Evolutionary conservation across 805 yeast species (phyloP).

Genomic region (Ascoidea tarda): DNA sequence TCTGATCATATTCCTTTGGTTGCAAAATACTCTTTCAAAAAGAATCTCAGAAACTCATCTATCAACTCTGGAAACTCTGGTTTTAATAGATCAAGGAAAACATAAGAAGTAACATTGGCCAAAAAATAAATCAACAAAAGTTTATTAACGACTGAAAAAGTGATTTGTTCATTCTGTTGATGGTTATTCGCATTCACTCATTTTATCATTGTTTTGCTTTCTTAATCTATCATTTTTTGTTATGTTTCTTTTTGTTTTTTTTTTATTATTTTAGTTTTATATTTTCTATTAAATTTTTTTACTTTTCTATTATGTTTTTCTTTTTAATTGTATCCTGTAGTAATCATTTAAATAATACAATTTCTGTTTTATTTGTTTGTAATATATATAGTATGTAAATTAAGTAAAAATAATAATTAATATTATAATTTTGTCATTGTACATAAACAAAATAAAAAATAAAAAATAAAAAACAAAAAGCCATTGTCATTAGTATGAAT

Average conservation of each 20-base stretch:
- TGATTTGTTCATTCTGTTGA: background rate
- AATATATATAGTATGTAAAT: no score
- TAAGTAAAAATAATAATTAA: no score
- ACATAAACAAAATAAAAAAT: no score
- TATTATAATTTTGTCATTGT: no score
- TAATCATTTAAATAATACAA: no score
- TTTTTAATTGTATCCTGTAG: no score
- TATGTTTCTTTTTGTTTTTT: background rate
- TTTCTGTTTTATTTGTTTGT: no score
- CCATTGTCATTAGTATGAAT: no score
- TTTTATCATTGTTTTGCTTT: background rate
- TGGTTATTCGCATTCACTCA: background rate
- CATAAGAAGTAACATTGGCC: constrained; percentile 6
- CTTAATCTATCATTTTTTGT: background rate
- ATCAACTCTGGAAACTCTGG: constrained; percentile 11
- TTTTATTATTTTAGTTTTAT: background rate
- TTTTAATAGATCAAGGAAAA: constrained; percentile 15
- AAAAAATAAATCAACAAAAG: background rate
- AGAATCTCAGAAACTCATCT: constrained; percentile 15
- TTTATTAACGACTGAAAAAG: background rate
- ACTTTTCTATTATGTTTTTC: no score
- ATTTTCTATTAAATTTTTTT: background rate
- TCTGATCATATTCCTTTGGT: constrained; percentile 90
- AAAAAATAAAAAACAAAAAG: no score
- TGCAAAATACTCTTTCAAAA: constrained; percentile 61